Evolutionary conservation across 106 monocot genomes (phyloP).

Genomic region (Dendrobium officinale): DNA sequence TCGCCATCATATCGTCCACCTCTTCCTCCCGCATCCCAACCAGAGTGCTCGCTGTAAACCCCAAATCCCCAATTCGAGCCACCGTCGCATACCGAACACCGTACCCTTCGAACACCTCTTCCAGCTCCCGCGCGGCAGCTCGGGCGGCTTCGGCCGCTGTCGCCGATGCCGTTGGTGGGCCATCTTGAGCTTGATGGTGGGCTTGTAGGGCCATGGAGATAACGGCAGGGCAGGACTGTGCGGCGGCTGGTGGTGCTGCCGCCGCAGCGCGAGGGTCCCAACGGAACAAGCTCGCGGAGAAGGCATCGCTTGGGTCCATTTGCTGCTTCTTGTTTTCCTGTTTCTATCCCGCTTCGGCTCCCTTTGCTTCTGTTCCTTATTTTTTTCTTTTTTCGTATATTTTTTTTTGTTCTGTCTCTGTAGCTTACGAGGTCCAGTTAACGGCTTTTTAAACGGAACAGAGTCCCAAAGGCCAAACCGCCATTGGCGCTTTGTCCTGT

Average conservation of each 20-base stretch:
- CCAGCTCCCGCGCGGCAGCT: conserved; percentile 33
- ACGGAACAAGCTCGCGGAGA: conserved; percentile 43
- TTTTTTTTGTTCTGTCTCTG: neutral
- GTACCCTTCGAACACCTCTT: conserved; percentile 71
- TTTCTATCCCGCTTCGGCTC: neutral
- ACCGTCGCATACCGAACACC: conserved; percentile 69
- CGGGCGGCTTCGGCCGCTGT: neutral
- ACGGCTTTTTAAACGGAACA: conserved; percentile 6
- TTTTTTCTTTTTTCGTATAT: neutral
- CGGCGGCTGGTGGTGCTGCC: neutral
- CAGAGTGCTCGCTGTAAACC: conserved; percentile 79
- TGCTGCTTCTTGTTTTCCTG: neutral
- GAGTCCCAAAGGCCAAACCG: neutral
- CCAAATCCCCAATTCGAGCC: conserved; percentile 66
- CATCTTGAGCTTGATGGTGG: neutral
- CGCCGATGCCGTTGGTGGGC: neutral
- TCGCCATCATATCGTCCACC: conserved; percentile 93
- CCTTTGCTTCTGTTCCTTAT: too few relatives aligned
- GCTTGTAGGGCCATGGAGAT: neutral
- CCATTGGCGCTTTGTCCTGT: too few relatives aligned
- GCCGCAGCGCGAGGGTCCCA: conserved; percentile 41
- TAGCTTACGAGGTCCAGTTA: neutral
- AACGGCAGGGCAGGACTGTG: neutral
- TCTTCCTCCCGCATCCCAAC: conserved; percentile 82
- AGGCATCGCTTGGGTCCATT: conserved; percentile 63